A percentile compares a stretch with the other conserved stretches of the same genome.
phyloP scores from a whole-genome alignment of 1,284 basidiomycete genomes.

The Porogramme epimiltina region DNA sequence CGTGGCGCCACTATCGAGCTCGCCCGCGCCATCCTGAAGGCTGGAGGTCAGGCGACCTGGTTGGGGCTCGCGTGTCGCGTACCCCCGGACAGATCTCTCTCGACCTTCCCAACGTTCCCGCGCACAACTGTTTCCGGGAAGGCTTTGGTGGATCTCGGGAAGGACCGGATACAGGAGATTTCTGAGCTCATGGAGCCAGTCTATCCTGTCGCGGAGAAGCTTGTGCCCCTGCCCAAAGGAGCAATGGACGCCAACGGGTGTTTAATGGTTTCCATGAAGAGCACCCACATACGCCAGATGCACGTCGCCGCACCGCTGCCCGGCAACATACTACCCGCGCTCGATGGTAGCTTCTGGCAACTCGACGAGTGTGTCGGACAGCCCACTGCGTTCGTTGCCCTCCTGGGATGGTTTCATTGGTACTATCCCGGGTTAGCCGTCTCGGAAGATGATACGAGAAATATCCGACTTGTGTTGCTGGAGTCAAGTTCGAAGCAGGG shows the following conservation, averaged over 20 bases:
- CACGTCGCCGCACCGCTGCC: not conserved
- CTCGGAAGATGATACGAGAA: slow-evolving; percentile 1
- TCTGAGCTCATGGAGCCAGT: slow-evolving; percentile 3
- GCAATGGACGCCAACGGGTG: slow-evolving; percentile 13
- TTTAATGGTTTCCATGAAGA: slow-evolving; percentile 5
- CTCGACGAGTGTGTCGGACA: not conserved
- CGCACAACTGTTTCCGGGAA: slow-evolving; percentile 13
- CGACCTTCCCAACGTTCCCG: slow-evolving; percentile 28
- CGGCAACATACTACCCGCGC: not conserved
- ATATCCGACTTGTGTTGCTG: slow-evolving; percentile 10
- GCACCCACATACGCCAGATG: not conserved
- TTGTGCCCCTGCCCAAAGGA: slow-evolving; percentile 9
- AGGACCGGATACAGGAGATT: slow-evolving; percentile 3
- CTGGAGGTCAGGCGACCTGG: slow-evolving; percentile 27
- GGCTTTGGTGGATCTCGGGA: not conserved
- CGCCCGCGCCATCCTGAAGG: slow-evolving; percentile 20
- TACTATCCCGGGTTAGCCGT: slow-evolving; percentile 5
- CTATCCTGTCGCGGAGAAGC: not conserved
- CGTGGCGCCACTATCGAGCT: slow-evolving; percentile 27
- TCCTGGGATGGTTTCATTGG: slow-evolving; percentile 12
- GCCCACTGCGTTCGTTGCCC: slow-evolving; percentile 4
- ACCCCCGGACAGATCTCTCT: slow-evolving; percentile 13
- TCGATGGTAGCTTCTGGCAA: slow-evolving; percentile 11
- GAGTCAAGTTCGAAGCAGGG: slow-evolving; percentile 9
- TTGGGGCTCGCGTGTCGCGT: slow-evolving; percentile 14